Evolutionary conservation across 352 stramenopile genomes (phyloP).

Genomic region (Thraustochytrium sp.): DNA sequence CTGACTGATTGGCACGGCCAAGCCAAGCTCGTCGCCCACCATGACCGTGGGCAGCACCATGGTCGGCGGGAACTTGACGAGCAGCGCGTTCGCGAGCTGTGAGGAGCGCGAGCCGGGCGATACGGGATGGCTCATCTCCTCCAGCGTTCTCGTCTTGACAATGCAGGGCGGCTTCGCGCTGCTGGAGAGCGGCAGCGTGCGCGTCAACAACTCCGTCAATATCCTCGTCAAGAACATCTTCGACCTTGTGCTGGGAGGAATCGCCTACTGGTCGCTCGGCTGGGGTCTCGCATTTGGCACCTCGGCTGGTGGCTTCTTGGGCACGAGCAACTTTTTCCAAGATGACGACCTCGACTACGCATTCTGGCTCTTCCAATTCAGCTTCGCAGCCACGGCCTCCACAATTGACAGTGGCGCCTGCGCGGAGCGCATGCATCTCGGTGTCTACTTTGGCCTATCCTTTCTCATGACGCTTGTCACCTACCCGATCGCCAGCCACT

Average conservation of each 20-base stretch:
- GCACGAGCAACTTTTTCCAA: constrained; percentile 52
- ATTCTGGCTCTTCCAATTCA: constrained; percentile 59
- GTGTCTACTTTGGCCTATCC: constrained; percentile 57
- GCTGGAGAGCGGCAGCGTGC: constrained; percentile 58
- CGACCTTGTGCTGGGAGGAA: constrained; percentile 56
- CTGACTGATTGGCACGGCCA: no score
- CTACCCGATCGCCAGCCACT: constrained; percentile 57
- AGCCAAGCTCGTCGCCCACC: no score
- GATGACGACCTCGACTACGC: constrained; percentile 47
- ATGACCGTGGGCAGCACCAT: no score
- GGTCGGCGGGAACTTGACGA: no score
- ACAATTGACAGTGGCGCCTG: constrained; percentile 58
- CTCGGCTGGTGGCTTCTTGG: constrained; percentile 30
- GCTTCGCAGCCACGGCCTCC: constrained; percentile 54
- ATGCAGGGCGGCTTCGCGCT: constrained; percentile 57
- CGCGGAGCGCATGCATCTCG: constrained; percentile 57
- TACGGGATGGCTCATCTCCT: constrained; percentile 2
- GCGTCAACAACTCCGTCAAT: constrained; percentile 64
- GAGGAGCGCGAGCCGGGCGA: background rate
- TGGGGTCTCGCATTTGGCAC: constrained; percentile 60
- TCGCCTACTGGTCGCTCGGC: constrained; percentile 55
- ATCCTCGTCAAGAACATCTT: constrained; percentile 64
- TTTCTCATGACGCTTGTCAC: constrained; percentile 55
- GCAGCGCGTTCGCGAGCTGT: no score
- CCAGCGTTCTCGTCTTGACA: constrained; percentile 35